Evolutionary conservation across 192 early-diverging fungal species (phyloP), one percentile per base, ranked within the genome.

Genomic region (Phycomyces blakesleeanus): DNA sequence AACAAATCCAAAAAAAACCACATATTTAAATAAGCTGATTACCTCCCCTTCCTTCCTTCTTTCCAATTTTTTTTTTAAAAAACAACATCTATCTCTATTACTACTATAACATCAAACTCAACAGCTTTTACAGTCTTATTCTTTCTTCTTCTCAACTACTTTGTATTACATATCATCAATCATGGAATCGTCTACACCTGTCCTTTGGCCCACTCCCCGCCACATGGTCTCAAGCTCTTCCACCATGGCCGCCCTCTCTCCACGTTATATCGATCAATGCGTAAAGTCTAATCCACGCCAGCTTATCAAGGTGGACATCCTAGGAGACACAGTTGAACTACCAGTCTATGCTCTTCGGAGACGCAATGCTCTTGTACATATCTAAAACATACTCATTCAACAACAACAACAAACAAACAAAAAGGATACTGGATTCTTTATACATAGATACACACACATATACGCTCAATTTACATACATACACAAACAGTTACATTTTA

Each of bases 311-410:
- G 47, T 61, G 3, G 49, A 61, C 51, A 61, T 61, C 34, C 37
- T 61, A 47, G 59, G 59, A 22, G 59, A 61, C 38, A 11, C 49
- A 15, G 34, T 61, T 21, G 59, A 61, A 52, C 2, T 61, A 22
- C 59, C 59, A 0, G 34, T 61, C 0, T 61, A 61, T 38, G 49
- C 50, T n/a, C 47, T 61, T 16, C 26, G 59, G 34, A 24, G 59
- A 34, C 25, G 59, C 44, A 61, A 61, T 51, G 59, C 59, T 11
- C 44, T 61, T 25, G 59, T 52, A 22, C 59, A 61, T 18, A 38
- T 51, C 18, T 61, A 34, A 34, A 61, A 56, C 15, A 55, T 26
- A 22, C 55, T 57, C 14, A 11, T 39, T 20, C 11, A 11, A 38
- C 5, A 10, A 10, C 6, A 6, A 41, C 40, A 10, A 14, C 40